Base-by-base conservation (phyloP, 2,329 filamentous ascomycete genomes). In the Microdochium bolleyi region DNA sequence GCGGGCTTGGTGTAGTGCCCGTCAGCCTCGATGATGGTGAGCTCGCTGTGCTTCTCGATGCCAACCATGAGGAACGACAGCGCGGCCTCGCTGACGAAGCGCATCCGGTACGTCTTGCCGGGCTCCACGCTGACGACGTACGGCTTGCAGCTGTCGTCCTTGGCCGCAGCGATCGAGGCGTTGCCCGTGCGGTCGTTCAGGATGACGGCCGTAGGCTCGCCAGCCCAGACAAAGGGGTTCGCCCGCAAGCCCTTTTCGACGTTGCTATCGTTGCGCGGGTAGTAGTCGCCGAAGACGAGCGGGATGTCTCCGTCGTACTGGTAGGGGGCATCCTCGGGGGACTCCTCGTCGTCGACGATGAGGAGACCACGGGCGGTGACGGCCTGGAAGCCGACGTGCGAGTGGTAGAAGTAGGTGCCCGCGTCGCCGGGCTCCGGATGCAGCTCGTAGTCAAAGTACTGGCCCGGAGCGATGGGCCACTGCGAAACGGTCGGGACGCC, bases 381-480 rank as follows among this genome's bases (percentile, higher is more conserved):
- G 0, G 79, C 78, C 60, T 87, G 83, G 54, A 86, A 79, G 0
- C 75, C 82, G 16, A 87, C 73, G 55, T 87, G 84, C 0, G 83
- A 85, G 61, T 87, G 84, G 60, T 87, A 87, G 61, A 84, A 86
- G 60, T 85, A 87, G 0, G 82, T 82, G 3, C 84, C 84, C 0
- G 80, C 76, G 52, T 81, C 75, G 5, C 75, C 77, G 1, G 62
- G 46, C 3, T 76, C 65, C 0, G 80, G 75, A 16, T 73, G 72
- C 3, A 87, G 67, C 60, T 87, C 82, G 61, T 87, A 87, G 67
- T 87, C 84, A 63, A 87, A 87, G 66, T 79, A 87, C 54, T 80
- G 73, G 1, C 70, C 65, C 0, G 82, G 74, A 0, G 80, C 75
- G 37, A 87, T 85, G 0, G 84, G 82, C 84, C 83, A 88, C 58